phyloP scores from a whole-genome alignment of 2,329 filamentous ascomycete genomes.

The Fusarium cyanostomum region DNA sequence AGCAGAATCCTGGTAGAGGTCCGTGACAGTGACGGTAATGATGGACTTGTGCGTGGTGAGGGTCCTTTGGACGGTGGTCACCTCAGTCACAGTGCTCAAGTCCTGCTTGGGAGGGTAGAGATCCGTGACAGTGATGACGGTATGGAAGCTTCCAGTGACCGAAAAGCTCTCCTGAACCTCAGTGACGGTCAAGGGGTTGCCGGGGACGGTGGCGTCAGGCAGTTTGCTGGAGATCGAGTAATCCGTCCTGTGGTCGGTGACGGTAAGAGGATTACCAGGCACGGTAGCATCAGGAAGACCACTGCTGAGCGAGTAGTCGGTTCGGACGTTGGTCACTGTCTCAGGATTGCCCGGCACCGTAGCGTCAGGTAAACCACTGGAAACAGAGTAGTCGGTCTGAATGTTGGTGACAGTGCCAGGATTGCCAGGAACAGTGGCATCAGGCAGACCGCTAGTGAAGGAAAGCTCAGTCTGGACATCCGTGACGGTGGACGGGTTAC shows the following conservation, averaged over 20 bases:
- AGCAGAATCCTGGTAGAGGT: slow-evolving; percentile 18
- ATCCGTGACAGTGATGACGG: slow-evolving; percentile 46
- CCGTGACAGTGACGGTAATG: slow-evolving; percentile 41
- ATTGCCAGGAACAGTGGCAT: slow-evolving; percentile 46
- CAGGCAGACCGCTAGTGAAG: slow-evolving; percentile 44
- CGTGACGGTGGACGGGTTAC: slow-evolving; percentile 46
- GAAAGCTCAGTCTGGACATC: slow-evolving; percentile 43
- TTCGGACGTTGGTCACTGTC: slow-evolving; percentile 42
- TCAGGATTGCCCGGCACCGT: slow-evolving; percentile 39
- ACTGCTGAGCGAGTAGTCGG: slow-evolving; percentile 36
- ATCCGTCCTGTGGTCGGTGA: slow-evolving; percentile 44
- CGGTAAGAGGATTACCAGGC: slow-evolving; percentile 41
- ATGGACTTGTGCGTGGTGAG: slow-evolving; percentile 37
- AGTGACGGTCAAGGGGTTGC: slow-evolving; percentile 45
- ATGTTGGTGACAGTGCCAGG: slow-evolving; percentile 45
- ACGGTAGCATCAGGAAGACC: slow-evolving; percentile 36
- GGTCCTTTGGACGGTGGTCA: slow-evolving; percentile 41
- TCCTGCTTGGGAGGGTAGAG: slow-evolving; percentile 36
- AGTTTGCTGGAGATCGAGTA: slow-evolving; percentile 42
- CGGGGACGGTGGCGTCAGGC: slow-evolving; percentile 48
- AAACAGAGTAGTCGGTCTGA: slow-evolving; percentile 30
- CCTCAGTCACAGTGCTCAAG: slow-evolving; percentile 40
- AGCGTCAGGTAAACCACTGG: slow-evolving; percentile 37
- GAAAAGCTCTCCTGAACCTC: slow-evolving; percentile 34
- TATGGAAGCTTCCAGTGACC: slow-evolving; percentile 30